A percentile compares a stretch with the other conserved stretches of the same genome.
These are phyloP conservation scores for Quercus lobata DNA, from an alignment of 331 rosid species.

Conservation along the genomic window DNA sequence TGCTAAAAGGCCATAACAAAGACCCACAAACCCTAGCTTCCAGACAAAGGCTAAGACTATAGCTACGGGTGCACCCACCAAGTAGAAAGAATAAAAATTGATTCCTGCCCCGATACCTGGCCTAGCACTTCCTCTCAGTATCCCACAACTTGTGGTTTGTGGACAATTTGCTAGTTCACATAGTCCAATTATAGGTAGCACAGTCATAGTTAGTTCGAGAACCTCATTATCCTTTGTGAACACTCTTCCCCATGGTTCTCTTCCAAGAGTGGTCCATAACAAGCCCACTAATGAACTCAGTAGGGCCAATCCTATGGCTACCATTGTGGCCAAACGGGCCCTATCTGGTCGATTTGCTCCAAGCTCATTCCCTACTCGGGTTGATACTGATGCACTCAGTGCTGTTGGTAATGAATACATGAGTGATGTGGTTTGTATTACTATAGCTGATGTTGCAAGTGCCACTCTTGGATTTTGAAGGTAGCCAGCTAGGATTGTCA, in stretches of 20 bases:
- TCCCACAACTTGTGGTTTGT: constrained; percentile 66
- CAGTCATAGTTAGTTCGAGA: constrained; percentile 35
- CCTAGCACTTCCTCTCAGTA: constrained; percentile 62
- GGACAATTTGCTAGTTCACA: constrained; percentile 65
- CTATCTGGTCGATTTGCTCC: constrained; percentile 45
- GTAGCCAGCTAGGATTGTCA: constrained; percentile 81
- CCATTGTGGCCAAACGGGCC: constrained; percentile 46
- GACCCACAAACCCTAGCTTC: constrained; percentile 52
- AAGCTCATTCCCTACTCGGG: constrained; percentile 61
- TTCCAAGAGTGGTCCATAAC: constrained; percentile 47
- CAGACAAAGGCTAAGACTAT: constrained; percentile 44
- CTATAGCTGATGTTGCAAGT: constrained; percentile 51
- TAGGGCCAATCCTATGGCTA: constrained; percentile 45
- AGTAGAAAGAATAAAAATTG: constrained; percentile 51
- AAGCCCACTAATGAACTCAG: constrained; percentile 45
- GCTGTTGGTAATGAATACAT: constrained; percentile 60
- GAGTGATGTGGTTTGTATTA: constrained; percentile 58
- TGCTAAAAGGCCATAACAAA: constrained; percentile 53
- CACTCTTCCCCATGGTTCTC: constrained; percentile 55
- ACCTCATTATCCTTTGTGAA: constrained; percentile 55
- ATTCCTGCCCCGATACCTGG: constrained; percentile 57
- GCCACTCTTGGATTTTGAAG: constrained; percentile 56
- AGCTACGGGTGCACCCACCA: constrained; percentile 66
- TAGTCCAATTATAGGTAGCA: constrained; percentile 55
- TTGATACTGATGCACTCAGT: constrained; percentile 52